Percentiles rank a stretch among this genome's conserved stretches.
phyloP scores from a whole-genome alignment of 306 rosid species.

The Argentina anserina region DNA sequence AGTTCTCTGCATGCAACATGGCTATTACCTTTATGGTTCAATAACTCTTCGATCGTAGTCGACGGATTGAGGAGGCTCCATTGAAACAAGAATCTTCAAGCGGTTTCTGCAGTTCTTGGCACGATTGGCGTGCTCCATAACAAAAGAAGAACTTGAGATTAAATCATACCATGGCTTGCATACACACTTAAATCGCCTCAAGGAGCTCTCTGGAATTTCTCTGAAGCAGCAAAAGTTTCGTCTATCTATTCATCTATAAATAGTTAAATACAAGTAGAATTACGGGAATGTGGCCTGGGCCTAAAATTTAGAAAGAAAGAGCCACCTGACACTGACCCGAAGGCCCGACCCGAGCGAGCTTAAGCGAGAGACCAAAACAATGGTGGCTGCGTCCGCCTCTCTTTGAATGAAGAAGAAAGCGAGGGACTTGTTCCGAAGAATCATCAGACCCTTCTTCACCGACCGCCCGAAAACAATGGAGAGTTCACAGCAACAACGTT shows the following conservation, averaged over 20 bases:
- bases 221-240: too few relatives aligned
- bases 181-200: not conserved
- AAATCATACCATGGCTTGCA: not conserved
- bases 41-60: not conserved
- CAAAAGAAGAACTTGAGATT: not conserved
- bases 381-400: constrained; percentile 3
- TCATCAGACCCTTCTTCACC: constrained; percentile 29
- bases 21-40: not conserved
- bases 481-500: constrained; percentile 30
- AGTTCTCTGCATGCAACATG: not conserved
- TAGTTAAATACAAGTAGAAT: too few relatives aligned
- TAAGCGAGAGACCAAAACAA: not conserved
- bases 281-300: too few relatives aligned
- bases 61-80: not conserved
- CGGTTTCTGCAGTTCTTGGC: not conserved
- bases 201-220: too few relatives aligned
- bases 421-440: constrained; percentile 45
- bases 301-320: not conserved
- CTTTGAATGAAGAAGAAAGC: constrained; percentile 80
- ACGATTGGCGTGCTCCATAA: not conserved
- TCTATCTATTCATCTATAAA: too few relatives aligned
- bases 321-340: not conserved
- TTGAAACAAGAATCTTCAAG: not conserved
- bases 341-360: not conserved
- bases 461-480: constrained; percentile 37